phyloP scores from a whole-genome alignment of 73 alveolate genomes.

The Symbiodinium natans region DNA sequence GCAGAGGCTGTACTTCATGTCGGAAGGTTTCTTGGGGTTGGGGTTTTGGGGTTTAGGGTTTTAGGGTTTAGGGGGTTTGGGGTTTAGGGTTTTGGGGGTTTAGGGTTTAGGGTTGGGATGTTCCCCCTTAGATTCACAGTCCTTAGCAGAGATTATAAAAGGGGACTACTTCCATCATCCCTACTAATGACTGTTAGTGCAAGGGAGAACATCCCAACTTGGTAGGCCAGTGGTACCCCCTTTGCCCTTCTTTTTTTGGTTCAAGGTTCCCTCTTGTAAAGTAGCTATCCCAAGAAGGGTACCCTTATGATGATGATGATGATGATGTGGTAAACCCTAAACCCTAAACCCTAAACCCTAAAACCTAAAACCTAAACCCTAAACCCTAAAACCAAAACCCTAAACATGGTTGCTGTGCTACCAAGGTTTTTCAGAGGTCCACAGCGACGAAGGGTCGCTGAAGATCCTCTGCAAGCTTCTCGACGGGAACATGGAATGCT shows the following conservation, averaged over 20 bases:
- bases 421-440: background rate
- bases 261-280: background rate
- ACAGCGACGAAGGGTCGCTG: slow-evolving; percentile 82
- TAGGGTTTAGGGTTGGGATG: too few relatives aligned
- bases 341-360: too few relatives aligned
- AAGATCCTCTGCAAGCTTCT: slow-evolving; percentile 58
- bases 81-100: too few relatives aligned
- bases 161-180: background rate
- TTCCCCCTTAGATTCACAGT: too few relatives aligned
- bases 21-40: slow-evolving; percentile 54
- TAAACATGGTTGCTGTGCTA: too few relatives aligned
- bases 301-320: background rate
- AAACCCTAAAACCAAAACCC: too few relatives aligned
- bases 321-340: too few relatives aligned
- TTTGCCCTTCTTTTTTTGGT: background rate
- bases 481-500: slow-evolving; percentile 84
- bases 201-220: too few relatives aligned
- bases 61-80: too few relatives aligned
- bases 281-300: background rate
- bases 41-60: too few relatives aligned
- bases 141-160: background rate
- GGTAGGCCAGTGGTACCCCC: background rate
- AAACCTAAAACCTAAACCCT: too few relatives aligned
- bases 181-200: too few relatives aligned
- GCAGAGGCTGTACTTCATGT: slow-evolving; percentile 61